Evolutionary conservation across 192 early-diverging fungal genomes (phyloP).

Genomic region (Backusella tarrabulga): DNA sequence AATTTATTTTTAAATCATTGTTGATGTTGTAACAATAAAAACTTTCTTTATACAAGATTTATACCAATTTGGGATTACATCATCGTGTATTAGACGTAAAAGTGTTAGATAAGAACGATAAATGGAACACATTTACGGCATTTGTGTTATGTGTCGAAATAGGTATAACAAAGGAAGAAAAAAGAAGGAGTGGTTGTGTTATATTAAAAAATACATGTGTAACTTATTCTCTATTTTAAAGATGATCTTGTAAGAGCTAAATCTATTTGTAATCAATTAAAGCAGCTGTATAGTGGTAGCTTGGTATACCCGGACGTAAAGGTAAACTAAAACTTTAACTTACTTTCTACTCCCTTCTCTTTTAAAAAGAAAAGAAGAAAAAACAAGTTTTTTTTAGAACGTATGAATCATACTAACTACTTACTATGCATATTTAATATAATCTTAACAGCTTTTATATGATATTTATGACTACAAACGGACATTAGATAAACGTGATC

Average conservation of each 20-base stretch:
- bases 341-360: neutral
- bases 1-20: neutral
- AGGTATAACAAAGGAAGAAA: constrained; percentile 7
- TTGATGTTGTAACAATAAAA: constrained; percentile 4
- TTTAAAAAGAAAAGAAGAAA: neutral
- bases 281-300: neutral
- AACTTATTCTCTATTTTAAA: neutral
- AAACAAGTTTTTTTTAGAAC: neutral
- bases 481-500: neutral
- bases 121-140: constrained; percentile 1
- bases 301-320: constrained; percentile 15
- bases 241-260: constrained; percentile 15
- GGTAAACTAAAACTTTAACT: neutral
- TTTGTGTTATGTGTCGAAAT: constrained; percentile 9
- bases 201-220: neutral
- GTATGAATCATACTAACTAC: neutral
- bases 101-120: neutral
- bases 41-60: neutral
- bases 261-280: neutral
- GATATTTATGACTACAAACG: neutral
- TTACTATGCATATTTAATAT: neutral
- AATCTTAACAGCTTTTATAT: neutral
- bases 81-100: constrained; percentile 13
- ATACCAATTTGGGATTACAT: neutral
- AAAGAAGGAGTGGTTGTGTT: neutral